phyloP scores from a whole-genome alignment of 2,329 filamentous ascomycete species.

The Clathrospora elynae region DNA sequence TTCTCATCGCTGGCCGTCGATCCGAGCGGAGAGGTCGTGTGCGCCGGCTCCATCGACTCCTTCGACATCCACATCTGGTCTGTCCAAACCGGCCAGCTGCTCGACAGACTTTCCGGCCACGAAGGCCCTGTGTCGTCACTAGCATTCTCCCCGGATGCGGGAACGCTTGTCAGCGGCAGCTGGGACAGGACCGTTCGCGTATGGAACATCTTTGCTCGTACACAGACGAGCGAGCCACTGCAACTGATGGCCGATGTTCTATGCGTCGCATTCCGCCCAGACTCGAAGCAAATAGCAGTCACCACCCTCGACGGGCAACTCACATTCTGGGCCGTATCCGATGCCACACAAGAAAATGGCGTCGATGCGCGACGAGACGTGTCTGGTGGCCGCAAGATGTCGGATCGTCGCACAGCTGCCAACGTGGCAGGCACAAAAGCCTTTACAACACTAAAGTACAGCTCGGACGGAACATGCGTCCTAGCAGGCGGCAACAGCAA shows the following conservation, averaged over 20 bases:
- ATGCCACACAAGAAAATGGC: constrained; percentile 83
- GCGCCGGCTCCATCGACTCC: constrained; percentile 91
- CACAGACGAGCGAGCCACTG: constrained; percentile 91
- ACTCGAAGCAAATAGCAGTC: constrained; percentile 87
- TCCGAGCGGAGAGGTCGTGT: constrained; percentile 93
- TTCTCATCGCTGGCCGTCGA: constrained; percentile 97
- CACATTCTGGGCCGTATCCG: constrained; percentile 90
- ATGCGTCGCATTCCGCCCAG: constrained; percentile 82
- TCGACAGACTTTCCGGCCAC: constrained; percentile 88
- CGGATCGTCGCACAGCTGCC: constrained; percentile 87
- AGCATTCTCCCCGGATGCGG: constrained; percentile 85
- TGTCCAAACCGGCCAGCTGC: constrained; percentile 92
- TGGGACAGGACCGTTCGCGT: constrained; percentile 96
- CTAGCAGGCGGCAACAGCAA: constrained; percentile 96
- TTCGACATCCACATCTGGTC: constrained; percentile 99
- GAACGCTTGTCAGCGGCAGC: constrained; percentile 83
- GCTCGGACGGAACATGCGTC: constrained; percentile 87
- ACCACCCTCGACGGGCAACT: constrained; percentile 92
- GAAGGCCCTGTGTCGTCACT: constrained; percentile 91
- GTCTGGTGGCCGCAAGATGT: constrained; percentile 86
- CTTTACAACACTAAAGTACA: constrained; percentile 87
- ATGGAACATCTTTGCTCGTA: constrained; percentile 93
- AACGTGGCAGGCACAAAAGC: constrained; percentile 89
- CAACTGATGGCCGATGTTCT: constrained; percentile 91
- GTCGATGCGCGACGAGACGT: constrained; percentile 90